Evolutionary conservation across 1,139 yeast genomes (phyloP), one percentile per base, ranked within the genome.

Genomic region (Yamadazyma mexicana): DNA sequence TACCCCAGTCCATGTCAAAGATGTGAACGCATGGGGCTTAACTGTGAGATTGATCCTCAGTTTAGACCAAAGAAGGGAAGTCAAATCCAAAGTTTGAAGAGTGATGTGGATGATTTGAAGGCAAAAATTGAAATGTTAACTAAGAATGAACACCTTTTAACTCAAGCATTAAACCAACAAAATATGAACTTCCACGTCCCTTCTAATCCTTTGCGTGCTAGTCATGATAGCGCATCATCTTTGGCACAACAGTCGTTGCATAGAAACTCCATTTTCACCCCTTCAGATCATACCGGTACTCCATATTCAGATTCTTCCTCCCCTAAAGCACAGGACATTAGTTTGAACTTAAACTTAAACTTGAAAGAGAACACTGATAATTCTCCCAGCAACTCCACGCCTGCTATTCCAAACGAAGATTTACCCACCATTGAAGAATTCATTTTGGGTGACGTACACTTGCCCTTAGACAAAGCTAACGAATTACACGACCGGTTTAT

Each of bases 41-140:
- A 75, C 44, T 91, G 98, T 66, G 91, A 86, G 52, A 87, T 91
- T 26, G 96, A 91, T 58, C 97, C 97, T 1, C 83, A 83, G 51
- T 91, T 88, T 61, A 76, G 91, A 54, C 97, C 97, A 3, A 84
- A 87, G 54, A 89, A 88, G 60, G 96, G 96, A 1, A 84, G 92
- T 2, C 96, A 88, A 61, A 83, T 89, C 31, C 96, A 88, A 54
- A 75, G 84, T 36, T 68, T 89, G 51, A 77, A 89, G 51, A 87
- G 85, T 52, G 97, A 91, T 52, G 88, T 89, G 14, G 91, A 84
- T 52, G 91, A 85, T 48, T 66, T 89, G 48, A 80, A 85, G 48
- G 75, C 86, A 25, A 87, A 87, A 62, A 83, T 88, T 40, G 92
- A 86, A 52, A 75, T 79, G 64, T 62, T 87, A 24, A 82, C 87